A percentile compares a stretch with the other conserved stretches of the same genome.
Evolutionary conservation across 305 asterid genomes (phyloP).

Genomic region (Salvia sclarea): DNA sequence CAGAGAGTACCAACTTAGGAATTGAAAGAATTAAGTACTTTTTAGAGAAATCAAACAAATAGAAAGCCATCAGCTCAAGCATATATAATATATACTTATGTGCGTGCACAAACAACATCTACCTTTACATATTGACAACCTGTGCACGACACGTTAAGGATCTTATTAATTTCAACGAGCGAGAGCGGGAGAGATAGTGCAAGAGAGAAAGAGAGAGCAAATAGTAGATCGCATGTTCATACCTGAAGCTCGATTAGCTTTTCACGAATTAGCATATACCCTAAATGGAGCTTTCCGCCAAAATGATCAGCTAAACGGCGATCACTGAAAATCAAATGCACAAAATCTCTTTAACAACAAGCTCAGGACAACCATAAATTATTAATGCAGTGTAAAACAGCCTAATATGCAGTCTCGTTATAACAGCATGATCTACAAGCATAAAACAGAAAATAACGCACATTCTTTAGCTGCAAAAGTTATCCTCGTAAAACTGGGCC

Average conservation of each 20-base stretch:
- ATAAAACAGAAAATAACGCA: slow-evolving; percentile 85
- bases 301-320: slow-evolving; percentile 95
- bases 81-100: slow-evolving; percentile 17
- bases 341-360: slow-evolving; percentile 37
- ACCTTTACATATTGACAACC: background rate
- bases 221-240: slow-evolving; percentile 27
- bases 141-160: slow-evolving; percentile 12
- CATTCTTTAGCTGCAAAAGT: slow-evolving; percentile 97
- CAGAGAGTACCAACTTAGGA: slow-evolving; percentile 53
- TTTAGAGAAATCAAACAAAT: slow-evolving; percentile 22
- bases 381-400: slow-evolving; percentile 23
- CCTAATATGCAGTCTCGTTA: slow-evolving; percentile 45
- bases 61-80: slow-evolving; percentile 26
- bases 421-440: slow-evolving; percentile 60
- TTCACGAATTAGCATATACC: slow-evolving; percentile 87
- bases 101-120: background rate
- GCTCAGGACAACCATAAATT: slow-evolving; percentile 18
- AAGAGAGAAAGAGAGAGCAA: slow-evolving; percentile 3
- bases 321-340: slow-evolving; percentile 61
- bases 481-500: slow-evolving; percentile 98
- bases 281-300: slow-evolving; percentile 92
- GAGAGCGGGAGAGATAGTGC: background rate
- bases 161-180: background rate
- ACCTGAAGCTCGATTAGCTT: slow-evolving; percentile 90
- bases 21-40: slow-evolving; percentile 28